Percentiles rank a stretch among this genome's conserved stretches.
Conservation (phyloP, 306 rosid species). For the Malus domestica region ASM211411v1 NC_041792.1:3478001-3478500, state of each 20-base stretch:
- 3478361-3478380: background rate
- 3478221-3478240: background rate
- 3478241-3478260: background rate
- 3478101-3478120: slow-evolving; percentile 45
- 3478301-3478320: background rate
- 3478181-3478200: background rate
- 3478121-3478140: slow-evolving; percentile 18
- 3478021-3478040: slow-evolving; percentile 75
- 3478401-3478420: background rate
- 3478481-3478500: background rate
- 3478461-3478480: background rate
- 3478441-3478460: background rate
- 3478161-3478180: background rate
- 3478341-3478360: background rate
- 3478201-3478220: background rate
- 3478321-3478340: background rate
- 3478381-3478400: background rate
- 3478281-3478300: background rate
- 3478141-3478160: slow-evolving; percentile 4
- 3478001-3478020: slow-evolving; percentile 67
- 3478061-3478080: slow-evolving; percentile 30
- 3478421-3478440: background rate
- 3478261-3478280: background rate
- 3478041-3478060: slow-evolving; percentile 42
- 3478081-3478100: slow-evolving; percentile 37